Evolutionary conservation across 495 filamentous ascomycete species (phyloP), one percentile per base, ranked within the genome.

Genomic region (Aeminium ludgeri): DNA sequence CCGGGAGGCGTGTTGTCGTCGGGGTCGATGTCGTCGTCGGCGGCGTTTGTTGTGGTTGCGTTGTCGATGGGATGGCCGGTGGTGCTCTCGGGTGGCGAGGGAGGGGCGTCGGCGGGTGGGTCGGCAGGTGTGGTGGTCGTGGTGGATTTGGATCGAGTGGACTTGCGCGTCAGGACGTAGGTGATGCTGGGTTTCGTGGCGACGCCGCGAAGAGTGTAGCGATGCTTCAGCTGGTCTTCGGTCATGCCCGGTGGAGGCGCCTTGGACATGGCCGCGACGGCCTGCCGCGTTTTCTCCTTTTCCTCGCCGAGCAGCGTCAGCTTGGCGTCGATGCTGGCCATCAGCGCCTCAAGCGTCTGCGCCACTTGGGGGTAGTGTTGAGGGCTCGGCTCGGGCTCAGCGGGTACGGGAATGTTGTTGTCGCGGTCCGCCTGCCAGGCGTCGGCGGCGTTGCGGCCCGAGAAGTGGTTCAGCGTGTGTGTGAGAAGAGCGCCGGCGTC

Each of bases 121-220:
- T 31, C 28, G 28, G 34, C 17, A 10, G 41, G 41, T n/a, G n/a
- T n/a, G n/a, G n/a, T n/a, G n/a, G n/a, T n/a, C n/a, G n/a, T n/a
- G n/a, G n/a, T n/a, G n/a, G n/a, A n/a, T n/a, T n/a, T n/a, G n/a
- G n/a, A n/a, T n/a, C n/a, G n/a, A n/a, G n/a, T n/a, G n/a, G n/a
- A n/a, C n/a, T n/a, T n/a, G n/a, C n/a, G n/a, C 6, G 23, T 25
- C 8, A 55, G 40, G 20, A 55, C 31, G 44, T 52, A 55, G 17
- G 52, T 52, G 15, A 49, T 44, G 33, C 42, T 44, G 1, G 45
- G 35, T 16, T 50, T 46, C 3, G 46, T 46, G 30, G 46, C 39
- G 12, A 55, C 49, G 13, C 52, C 52, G 15, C 52, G 49, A 5
- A 55, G 50, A 2, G 40, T 43, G 30, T 51, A 54, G 32, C 33